Base-by-base conservation (phyloP, 148 eudicot genomes). In the Heliamphora exappendiculata region DNA sequence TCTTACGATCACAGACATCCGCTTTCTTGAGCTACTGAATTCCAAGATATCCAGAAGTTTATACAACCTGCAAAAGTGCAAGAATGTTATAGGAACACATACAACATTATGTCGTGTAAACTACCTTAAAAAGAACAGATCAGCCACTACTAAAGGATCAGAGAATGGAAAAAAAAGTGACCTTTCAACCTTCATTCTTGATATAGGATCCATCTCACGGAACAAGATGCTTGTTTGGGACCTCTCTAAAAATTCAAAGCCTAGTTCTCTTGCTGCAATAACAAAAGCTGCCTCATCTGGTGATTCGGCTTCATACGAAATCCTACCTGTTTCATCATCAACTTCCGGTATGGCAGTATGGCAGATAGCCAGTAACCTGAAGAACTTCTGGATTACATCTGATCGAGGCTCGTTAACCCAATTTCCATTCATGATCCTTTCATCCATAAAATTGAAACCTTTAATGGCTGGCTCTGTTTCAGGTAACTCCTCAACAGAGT, bases 211-310 rank as follows among this genome's bases (percentile, higher is more conserved):
- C 26, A 84, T 62, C 84, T 90, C 94, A 42, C 59, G 84, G 13
- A 90, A 29, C 7, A 81, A 82, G 70, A 90, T 73, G 69, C 84
- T 90, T 0, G 81, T 71, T 10, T 88, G 91, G 39, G 88, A 75
- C 83, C 94, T 84, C 54, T 85, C 89, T 77, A 29, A 85, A 71
- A 87, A 87, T 71, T 88, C 90, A 76, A 88, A 90, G 19, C 94
- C 94, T 34, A 90, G 80, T 80, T 88, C 91, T 74, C 81, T 81
- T 17, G 91, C 91, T 12, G 94, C 91, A 54, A 88, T 77, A 20
- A 88, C 88, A 82, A 88, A 83, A 11, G 94, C 91, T 5, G 87
- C 86, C 74, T 90, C 94, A 74, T 88, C 91, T 17, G 94, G 94
- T 41, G 91, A 90, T 75, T 88, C 94, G 12, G 91, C 94, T 85